These are phyloP conservation scores for Trapa incisa DNA, from an alignment of 345 rosid species.

Conservation along the genomic window DNA sequence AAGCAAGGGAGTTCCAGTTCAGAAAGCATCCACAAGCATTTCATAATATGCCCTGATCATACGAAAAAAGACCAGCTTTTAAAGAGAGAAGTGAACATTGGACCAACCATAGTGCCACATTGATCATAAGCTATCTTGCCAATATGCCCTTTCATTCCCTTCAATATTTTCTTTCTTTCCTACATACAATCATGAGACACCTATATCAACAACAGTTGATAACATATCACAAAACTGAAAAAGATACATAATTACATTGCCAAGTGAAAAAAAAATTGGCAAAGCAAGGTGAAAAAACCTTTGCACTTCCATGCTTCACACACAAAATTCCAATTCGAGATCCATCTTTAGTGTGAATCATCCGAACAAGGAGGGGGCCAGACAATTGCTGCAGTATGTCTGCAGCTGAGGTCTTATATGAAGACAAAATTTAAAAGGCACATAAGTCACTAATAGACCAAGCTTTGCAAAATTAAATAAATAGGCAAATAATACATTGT, in stretches of 20 bases:
- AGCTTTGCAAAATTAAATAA: too few species aligned
- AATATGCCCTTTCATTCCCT: conserved; percentile 66
- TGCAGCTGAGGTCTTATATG: conserved; percentile 61
- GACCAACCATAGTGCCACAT: conserved; percentile 64
- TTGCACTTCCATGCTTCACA: conserved; percentile 86
- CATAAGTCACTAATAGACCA: neutral
- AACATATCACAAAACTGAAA: conserved; percentile 2
- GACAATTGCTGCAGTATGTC: conserved; percentile 64
- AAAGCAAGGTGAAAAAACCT: conserved; percentile 34
- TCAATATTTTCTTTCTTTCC: conserved; percentile 90
- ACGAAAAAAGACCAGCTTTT: neutral
- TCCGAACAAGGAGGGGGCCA: conserved; percentile 74
- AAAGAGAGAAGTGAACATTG: neutral
- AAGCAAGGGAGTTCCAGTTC: neutral
- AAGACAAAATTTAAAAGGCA: conserved; percentile 15
- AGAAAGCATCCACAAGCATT: neutral
- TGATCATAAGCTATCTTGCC: conserved; percentile 59
- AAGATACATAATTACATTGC: neutral
- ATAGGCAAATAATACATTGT: neutral
- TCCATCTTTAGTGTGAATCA: conserved; percentile 94
- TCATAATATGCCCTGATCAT: neutral
- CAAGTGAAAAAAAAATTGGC: neutral
- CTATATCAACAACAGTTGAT: conserved; percentile 2
- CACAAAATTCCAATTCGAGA: conserved; percentile 71
- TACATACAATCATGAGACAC: conserved; percentile 15